Conservation (phyloP, 2,329 filamentous ascomycete genomes). For the Aureobasidium sp. region DNA sequence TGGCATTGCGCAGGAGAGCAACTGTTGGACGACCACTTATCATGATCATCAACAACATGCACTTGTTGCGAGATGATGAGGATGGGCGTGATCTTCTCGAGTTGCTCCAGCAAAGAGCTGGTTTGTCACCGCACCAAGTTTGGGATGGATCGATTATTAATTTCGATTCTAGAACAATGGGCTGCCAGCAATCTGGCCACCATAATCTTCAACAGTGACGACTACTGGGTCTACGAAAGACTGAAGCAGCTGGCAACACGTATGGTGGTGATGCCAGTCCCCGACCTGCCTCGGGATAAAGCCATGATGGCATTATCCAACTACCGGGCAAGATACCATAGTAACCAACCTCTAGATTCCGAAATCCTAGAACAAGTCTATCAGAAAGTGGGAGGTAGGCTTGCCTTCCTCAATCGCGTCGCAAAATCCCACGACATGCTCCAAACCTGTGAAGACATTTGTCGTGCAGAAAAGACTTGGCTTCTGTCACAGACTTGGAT, state of each 20-base stretch:
- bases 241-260: constrained; percentile 86
- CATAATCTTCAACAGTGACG: constrained; percentile 89
- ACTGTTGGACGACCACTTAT: constrained; percentile 62
- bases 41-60: constrained; percentile 90
- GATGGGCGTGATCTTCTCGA: constrained; percentile 91
- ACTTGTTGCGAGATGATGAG: constrained; percentile 83
- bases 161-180: constrained; percentile 66
- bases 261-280: constrained; percentile 86
- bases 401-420: constrained; percentile 82
- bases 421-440: constrained; percentile 82
- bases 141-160: neutral
- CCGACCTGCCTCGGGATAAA: constrained; percentile 69
- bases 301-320: constrained; percentile 68
- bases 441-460: constrained; percentile 64
- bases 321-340: constrained; percentile 73
- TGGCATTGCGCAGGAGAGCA: constrained; percentile 65
- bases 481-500: constrained; percentile 74
- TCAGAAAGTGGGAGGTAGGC: constrained; percentile 73
- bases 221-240: constrained; percentile 97
- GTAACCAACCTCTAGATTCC: constrained; percentile 46
- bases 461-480: constrained; percentile 65
- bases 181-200: constrained; percentile 86
- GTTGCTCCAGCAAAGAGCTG: constrained; percentile 82
- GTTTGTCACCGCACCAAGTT: neutral
- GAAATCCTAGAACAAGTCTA: constrained; percentile 69